phyloP scores from a whole-genome alignment of 257 asterid genomes.

The Fraxinus anomala region DNA sequence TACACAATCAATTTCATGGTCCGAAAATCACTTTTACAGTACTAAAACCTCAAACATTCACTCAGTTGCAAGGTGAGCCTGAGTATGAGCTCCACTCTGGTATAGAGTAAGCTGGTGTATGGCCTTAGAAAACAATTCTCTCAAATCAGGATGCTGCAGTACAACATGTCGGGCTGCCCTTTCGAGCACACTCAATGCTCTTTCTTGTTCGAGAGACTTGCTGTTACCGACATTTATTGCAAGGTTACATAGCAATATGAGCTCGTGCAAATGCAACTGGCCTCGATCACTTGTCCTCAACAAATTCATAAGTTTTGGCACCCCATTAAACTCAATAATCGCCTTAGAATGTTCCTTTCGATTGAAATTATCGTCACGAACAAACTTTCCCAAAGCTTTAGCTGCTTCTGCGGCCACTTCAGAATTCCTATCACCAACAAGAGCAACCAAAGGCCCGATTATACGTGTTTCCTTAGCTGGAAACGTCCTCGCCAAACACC shows the following conservation, averaged over 20 bases:
- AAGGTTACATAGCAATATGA: constrained; percentile 51
- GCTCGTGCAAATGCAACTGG: constrained; percentile 37
- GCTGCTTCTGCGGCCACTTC: constrained; percentile 48
- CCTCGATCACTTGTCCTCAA: constrained; percentile 35
- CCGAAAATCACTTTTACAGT: neutral
- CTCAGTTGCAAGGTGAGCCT: neutral
- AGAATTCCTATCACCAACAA: constrained; percentile 30
- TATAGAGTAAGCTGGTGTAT: constrained; percentile 59
- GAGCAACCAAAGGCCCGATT: constrained; percentile 45
- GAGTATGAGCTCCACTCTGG: constrained; percentile 45
- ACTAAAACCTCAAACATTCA: neutral
- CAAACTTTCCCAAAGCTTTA: constrained; percentile 50
- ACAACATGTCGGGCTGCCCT: constrained; percentile 43
- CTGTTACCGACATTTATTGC: constrained; percentile 55
- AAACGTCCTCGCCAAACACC: constrained; percentile 57
- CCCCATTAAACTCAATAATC: constrained; percentile 59
- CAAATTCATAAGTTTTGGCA: constrained; percentile 42
- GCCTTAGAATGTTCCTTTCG: constrained; percentile 48
- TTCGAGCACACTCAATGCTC: constrained; percentile 47
- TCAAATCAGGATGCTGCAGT: constrained; percentile 40
- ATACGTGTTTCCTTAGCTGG: constrained; percentile 52
- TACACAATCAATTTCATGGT: neutral
- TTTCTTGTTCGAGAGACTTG: constrained; percentile 50
- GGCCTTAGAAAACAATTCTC: constrained; percentile 60
- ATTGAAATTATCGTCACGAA: constrained; percentile 49